These are phyloP conservation scores for Pyrenophora tritici-repentis DNA, from an alignment of 2,329 filamentous ascomycete species.

Conservation along the genomic window DNA sequence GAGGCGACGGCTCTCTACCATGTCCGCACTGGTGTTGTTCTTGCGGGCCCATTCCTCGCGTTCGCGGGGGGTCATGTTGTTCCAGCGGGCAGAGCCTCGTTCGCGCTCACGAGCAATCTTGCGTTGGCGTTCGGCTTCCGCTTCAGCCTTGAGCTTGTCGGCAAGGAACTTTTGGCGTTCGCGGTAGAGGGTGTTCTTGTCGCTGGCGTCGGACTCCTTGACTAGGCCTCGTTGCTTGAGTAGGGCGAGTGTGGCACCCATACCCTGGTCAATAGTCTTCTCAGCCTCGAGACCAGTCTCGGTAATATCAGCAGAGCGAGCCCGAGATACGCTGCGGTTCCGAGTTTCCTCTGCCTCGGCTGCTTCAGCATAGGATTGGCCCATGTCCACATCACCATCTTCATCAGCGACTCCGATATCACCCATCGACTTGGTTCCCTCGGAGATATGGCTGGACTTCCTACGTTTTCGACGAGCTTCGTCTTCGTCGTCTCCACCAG, in stretches of 20 bases:
- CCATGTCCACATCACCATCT: constrained; percentile 61
- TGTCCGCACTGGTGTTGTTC: constrained; percentile 87
- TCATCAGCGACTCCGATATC: constrained; percentile 50
- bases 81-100: constrained; percentile 76
- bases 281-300: constrained; percentile 83
- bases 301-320: constrained; percentile 59
- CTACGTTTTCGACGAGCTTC: constrained; percentile 56
- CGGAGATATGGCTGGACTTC: constrained; percentile 40
- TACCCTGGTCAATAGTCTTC: constrained; percentile 74
- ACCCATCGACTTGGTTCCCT: constrained; percentile 28
- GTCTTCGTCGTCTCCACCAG: constrained; percentile 30
- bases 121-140: constrained; percentile 78
- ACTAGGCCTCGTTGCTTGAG: constrained; percentile 85
- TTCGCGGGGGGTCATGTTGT: constrained; percentile 89
- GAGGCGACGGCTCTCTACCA: constrained; percentile 78
- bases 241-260: constrained; percentile 81
- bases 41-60: constrained; percentile 86
- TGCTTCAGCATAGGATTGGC: constrained; percentile 57
- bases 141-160: constrained; percentile 76
- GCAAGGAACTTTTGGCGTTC: constrained; percentile 78
- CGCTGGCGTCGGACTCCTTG: constrained; percentile 64
- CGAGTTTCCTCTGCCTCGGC: constrained; percentile 55
- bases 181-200: constrained; percentile 69
- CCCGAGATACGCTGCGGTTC: constrained; percentile 30
- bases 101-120: constrained; percentile 86